Percentiles rank a stretch among this genome's conserved stretches.
phyloP scores from a whole-genome alignment of 768 basidiomycete genomes.

The Amanita exitialis region DNA sequence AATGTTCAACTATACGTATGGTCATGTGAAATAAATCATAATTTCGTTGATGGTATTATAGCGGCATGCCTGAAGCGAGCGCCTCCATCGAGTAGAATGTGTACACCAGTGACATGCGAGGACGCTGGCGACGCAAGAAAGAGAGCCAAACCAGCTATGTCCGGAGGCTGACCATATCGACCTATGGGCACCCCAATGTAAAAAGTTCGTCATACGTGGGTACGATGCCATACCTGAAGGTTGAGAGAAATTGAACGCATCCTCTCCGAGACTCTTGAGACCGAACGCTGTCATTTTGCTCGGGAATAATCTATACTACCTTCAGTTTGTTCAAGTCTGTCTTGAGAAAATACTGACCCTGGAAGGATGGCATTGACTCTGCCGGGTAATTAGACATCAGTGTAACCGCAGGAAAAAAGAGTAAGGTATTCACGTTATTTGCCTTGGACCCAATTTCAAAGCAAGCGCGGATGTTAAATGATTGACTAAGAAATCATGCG shows the following conservation, averaged over 20 bases:
- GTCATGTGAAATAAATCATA: conserved; percentile 13
- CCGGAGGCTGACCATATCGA: conserved; percentile 52
- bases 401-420: conserved; percentile 2
- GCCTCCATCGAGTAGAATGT: conserved; percentile 68
- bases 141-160: conserved; percentile 62
- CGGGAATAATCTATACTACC: conserved; percentile 51
- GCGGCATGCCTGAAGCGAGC: conserved; percentile 22
- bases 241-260: conserved; percentile 39
- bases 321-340: background rate
- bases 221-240: conserved; percentile 45
- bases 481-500: conserved; percentile 36
- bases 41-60: conserved; percentile 21
- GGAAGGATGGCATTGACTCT: conserved; percentile 83
- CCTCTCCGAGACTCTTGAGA: conserved; percentile 44
- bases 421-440: conserved; percentile 51
- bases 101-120: conserved; percentile 65
- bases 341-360: conserved; percentile 37
- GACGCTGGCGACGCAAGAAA: conserved; percentile 66
- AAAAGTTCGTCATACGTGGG: background rate
- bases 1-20: background rate
- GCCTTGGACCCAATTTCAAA: conserved; percentile 44
- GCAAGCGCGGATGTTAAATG: conserved; percentile 71
- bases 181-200: conserved; percentile 26
- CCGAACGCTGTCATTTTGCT: conserved; percentile 80
- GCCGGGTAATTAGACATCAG: background rate